Base-by-base conservation (phyloP, 2,329 filamentous ascomycete species). In the Colletotrichum incanum region DNA sequence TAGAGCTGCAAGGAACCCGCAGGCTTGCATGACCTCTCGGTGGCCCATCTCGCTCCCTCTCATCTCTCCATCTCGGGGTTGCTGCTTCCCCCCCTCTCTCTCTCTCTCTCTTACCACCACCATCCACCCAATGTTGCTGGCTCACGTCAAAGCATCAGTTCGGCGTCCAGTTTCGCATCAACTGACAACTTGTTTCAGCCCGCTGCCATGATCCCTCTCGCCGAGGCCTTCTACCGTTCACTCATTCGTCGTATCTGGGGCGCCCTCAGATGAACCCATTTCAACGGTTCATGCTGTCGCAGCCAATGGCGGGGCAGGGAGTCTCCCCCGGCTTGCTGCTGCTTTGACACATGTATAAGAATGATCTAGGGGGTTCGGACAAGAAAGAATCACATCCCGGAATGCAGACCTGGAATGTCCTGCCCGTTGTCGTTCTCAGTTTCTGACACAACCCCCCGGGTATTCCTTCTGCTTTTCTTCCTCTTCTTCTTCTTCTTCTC, bases 231-330 rank as follows among this genome's bases (percentile, higher is more conserved):
- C 28, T 41, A 28, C 31, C 31, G 31, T 56, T 45, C 47, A n/a
- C 60, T 67, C 64, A 52, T 71, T 71, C 49, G 64, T 70, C 41
- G 34, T 18, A 45, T 54, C 23, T 16, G 20, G 52, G 45, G 11
- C 31, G 34, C 31, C 43, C 69, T 72, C 41, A 69, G 45, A 69
- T 69, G 65, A 72, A 69, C 52, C 52, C 49, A 71, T 67, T 61
- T 67, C 39, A 58, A 23, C 41, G n/a, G 41, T 62, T 45, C 16
- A 26, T 39, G 23, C 50, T 18, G 28, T 47, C 23, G 41, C 64
- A 34, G 20, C 64, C 68, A 67, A 71, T 71, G 64, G 26, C 23
- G 26, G 54, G 26, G 39, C 43, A 43, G 11, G 34, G 7, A 18
- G 39, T 8, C 49, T 56, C 20, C 52, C 67, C 31, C 52, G 14